Percentiles rank a stretch among this genome's conserved stretches.
Conservation (phyloP, 495 filamentous ascomycete species). For the Lasiosphaeris hirsuta region DNA sequence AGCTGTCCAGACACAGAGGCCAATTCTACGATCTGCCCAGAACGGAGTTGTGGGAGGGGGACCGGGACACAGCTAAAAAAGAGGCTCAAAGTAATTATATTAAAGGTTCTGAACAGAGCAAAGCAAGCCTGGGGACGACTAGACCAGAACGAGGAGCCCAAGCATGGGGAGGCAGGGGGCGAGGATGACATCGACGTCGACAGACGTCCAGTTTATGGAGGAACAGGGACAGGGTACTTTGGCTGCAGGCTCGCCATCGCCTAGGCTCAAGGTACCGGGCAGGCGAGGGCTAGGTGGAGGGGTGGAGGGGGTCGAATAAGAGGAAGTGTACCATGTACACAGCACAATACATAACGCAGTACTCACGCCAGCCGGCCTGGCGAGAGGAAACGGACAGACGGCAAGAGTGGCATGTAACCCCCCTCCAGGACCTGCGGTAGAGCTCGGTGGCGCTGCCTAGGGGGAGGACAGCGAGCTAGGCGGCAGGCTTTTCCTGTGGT, state of each 20-base stretch:
- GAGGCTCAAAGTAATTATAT: slow-evolving; percentile 30
- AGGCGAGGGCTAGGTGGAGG: neutral
- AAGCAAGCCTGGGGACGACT: slow-evolving; percentile 20
- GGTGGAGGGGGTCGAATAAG: neutral
- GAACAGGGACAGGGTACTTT: slow-evolving; percentile 7
- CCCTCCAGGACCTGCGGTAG: neutral
- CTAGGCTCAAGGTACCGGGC: slow-evolving; percentile 6
- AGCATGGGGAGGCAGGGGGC: slow-evolving; percentile 26
- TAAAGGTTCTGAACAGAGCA: slow-evolving; percentile 14
- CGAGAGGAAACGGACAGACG: neutral
- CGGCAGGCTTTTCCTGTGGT: neutral
- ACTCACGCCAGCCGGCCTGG: neutral
- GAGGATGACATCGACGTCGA: slow-evolving; percentile 22
- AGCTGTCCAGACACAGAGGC: slow-evolving; percentile 16
- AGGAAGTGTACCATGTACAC: neutral
- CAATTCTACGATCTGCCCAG: slow-evolving; percentile 1
- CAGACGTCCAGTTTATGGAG: neutral
- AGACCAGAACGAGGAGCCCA: slow-evolving; percentile 31
- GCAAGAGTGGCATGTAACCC: neutral
- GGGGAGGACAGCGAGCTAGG: neutral
- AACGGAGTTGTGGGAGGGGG: slow-evolving; percentile 6
- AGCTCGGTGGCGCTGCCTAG: slow-evolving; percentile 1
- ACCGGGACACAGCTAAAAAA: slow-evolving; percentile 3
- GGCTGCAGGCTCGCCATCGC: slow-evolving; percentile 6
- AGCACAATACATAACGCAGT: neutral